Base-by-base conservation (phyloP, 1,284 basidiomycete genomes). In the Rhodofomes roseus region DNA sequence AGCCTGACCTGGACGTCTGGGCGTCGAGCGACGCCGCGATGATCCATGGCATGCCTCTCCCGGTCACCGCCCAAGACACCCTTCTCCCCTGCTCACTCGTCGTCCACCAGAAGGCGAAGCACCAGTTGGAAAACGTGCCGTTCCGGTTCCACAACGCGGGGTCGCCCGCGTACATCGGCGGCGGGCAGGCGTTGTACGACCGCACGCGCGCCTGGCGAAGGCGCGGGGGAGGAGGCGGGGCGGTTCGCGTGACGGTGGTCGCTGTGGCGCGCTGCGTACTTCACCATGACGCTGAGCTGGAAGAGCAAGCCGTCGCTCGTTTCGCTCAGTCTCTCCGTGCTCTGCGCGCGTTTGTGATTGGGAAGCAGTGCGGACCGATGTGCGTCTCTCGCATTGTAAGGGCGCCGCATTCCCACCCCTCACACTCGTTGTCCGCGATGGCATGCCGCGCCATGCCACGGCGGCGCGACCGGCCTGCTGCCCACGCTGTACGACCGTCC, bases 141-240 rank as follows among this genome's bases (percentile, higher is more conserved):
- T 94, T 94, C 74, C 74, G 79, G 62, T 92, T 91, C 75, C 78
- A 82, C 55, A 87, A 92, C 67, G 78, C 79, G 55, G 92, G 93
- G 7, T 89, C 84, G 63, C 77, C 95, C 71, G 92, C 93, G 8
- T 92, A 92, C 70, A 79, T 95, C 39, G 93, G 93, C 25, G 81
- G 86, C 65, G 90, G 90, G 90, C 86, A 81, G 77, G 87, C 92
- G 11, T 82, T 93, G n/a, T 92, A 92, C 68, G 84, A 92, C 71
- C 77, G 84, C 37, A 78, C 81, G 46, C 74, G 78, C 1, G 76
- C 77, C n/a, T n/a, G 36, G 79, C 81, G 55, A 76, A 77, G 4
- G 83, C 83, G 56, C 80, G 87, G 71, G 77, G 43, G 86, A 85
- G 68, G 84, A 89, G 68, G 80, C 86, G 37, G 91, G 90, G 25